Conservation (phyloP, 306 rosid species). For the Urtica urens region DNA sequence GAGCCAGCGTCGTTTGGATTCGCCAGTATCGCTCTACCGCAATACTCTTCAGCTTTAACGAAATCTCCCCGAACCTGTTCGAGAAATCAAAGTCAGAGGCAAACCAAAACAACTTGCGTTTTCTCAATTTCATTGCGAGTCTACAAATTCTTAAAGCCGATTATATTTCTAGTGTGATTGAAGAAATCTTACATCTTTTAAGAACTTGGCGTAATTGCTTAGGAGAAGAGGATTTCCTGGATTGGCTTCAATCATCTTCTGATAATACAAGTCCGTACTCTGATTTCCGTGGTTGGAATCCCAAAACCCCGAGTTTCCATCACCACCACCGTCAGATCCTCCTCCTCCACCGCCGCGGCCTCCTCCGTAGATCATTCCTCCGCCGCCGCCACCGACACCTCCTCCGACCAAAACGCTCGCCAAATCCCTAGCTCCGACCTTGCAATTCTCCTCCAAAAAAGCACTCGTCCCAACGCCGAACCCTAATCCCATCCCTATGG, state of each 20-base stretch:
- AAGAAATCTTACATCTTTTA: constrained; percentile 48
- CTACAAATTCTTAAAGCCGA: not conserved
- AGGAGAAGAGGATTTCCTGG: constrained; percentile 67
- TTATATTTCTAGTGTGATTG: not conserved
- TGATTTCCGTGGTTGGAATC: constrained; percentile 42
- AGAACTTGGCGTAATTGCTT: constrained; percentile 66
- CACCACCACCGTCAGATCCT: constrained; percentile 40
- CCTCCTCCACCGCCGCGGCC: constrained; percentile 29
- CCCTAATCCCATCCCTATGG: not conserved
- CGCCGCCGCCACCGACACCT: constrained; percentile 27
- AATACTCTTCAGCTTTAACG: constrained; percentile 74
- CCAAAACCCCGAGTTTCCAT: constrained; percentile 36
- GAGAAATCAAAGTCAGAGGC: not conserved
- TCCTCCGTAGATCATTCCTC: constrained; percentile 21
- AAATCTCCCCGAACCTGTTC: constrained; percentile 45
- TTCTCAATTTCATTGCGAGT: not conserved
- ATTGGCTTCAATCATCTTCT: constrained; percentile 53
- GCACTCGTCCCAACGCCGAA: constrained; percentile 3
- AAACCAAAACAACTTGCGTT: not conserved
- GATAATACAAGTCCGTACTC: constrained; percentile 45
- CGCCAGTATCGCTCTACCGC: constrained; percentile 72
- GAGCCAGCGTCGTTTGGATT: constrained; percentile 55
- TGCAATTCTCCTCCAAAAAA: constrained; percentile 26
- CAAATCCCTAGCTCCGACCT: constrained; percentile 15
- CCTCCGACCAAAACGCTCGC: constrained; percentile 32